Evolutionary conservation across 306 rosid genomes (phyloP).

Genomic region (Citrullus colocynthis): DNA sequence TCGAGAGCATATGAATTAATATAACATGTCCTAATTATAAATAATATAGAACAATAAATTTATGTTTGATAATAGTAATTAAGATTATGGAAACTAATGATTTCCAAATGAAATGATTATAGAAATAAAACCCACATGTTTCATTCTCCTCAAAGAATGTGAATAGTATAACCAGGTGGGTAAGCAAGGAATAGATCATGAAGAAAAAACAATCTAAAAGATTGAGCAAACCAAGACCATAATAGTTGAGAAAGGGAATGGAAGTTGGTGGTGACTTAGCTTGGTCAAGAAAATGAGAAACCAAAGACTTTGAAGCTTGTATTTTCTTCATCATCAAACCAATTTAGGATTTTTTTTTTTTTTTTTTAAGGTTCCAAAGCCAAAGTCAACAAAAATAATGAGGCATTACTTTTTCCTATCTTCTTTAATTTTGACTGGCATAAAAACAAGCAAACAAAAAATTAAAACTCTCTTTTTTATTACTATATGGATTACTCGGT

Average conservation of each 20-base stretch:
- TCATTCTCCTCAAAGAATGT: neutral
- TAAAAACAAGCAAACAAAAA: neutral
- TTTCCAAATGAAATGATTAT: no score
- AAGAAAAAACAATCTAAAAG: neutral
- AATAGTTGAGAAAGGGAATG: no score
- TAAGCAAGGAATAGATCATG: neutral
- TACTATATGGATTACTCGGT: no score
- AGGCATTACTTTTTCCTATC: neutral
- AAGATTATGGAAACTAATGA: no score
- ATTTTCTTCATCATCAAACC: neutral
- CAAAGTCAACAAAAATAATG: constrained; percentile 5
- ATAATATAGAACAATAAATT: no score
- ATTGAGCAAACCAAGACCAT: neutral
- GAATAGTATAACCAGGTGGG: neutral
- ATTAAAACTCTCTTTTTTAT: no score
- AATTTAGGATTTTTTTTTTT: neutral
- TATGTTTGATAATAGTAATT: no score
- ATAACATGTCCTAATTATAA: no score
- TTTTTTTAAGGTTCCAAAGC: neutral
- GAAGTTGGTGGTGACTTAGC: neutral
- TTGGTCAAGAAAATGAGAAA: neutral
- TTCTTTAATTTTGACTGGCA: neutral
- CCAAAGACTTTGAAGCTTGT: neutral
- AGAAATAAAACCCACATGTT: neutral
- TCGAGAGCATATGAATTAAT: no score